phyloP scores from a whole-genome alignment of 2,329 filamentous ascomycete species.

The Malbranchea zuffiana region DNA sequence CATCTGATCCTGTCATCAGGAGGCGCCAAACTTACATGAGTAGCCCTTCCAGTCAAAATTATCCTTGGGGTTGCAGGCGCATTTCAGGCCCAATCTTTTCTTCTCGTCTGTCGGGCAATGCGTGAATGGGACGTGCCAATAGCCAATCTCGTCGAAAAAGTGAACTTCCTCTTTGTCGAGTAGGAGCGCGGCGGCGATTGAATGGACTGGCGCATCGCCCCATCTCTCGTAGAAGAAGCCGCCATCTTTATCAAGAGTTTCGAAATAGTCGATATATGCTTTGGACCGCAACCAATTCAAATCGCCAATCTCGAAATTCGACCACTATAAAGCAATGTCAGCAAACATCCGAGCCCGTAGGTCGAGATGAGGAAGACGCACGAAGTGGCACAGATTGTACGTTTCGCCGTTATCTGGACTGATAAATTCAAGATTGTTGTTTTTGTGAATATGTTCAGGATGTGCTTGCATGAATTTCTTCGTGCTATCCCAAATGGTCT shows the following conservation, averaged over 20 bases:
- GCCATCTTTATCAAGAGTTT: slow-evolving; percentile 74
- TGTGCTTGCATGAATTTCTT: slow-evolving; percentile 88
- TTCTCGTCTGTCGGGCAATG: slow-evolving; percentile 92
- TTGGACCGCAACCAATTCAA: slow-evolving; percentile 86
- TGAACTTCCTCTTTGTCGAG: slow-evolving; percentile 89
- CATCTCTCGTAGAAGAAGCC: slow-evolving; percentile 99
- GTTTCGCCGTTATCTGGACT: slow-evolving; percentile 83
- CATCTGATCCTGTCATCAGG: too few relatives aligned
- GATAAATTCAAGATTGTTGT: slow-evolving; percentile 82
- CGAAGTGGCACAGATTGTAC: slow-evolving; percentile 97
- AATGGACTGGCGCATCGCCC: slow-evolving; percentile 96
- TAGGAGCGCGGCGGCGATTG: slow-evolving; percentile 81
- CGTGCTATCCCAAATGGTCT: slow-evolving; percentile 86
- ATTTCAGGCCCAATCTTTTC: slow-evolving; percentile 70
- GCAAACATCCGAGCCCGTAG: slow-evolving; percentile 9
- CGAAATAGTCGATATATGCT: slow-evolving; percentile 83
- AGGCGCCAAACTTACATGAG: slow-evolving; percentile 60
- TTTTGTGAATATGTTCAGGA: slow-evolving; percentile 74
- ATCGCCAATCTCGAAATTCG: slow-evolving; percentile 95
- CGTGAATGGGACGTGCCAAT: slow-evolving; percentile 95
- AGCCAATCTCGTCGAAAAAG: slow-evolving; percentile 98
- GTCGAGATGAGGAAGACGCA: slow-evolving; percentile 38
- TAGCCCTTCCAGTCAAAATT: slow-evolving; percentile 99
- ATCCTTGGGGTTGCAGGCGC: slow-evolving; percentile 86
- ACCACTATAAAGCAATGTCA: slow-evolving; percentile 57